Evolutionary conservation across 208 protist species (phyloP).

Genomic region (Blastocrithidia nonstop): DNA sequence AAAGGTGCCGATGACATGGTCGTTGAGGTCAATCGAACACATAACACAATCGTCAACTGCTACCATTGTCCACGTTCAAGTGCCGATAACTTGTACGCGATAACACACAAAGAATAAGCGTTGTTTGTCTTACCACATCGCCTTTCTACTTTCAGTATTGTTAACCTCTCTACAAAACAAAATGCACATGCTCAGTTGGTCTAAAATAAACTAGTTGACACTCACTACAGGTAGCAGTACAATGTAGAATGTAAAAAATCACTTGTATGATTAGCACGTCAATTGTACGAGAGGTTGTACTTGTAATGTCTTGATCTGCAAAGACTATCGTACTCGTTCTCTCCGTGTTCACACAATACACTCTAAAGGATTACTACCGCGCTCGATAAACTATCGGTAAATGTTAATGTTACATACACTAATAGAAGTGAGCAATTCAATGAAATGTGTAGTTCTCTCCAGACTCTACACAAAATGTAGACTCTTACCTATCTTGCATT

Average conservation of each 20-base stretch:
- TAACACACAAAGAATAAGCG: constrained; percentile 62
- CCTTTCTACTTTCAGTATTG: constrained; percentile 48
- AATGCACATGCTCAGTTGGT: constrained; percentile 20
- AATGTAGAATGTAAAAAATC: constrained; percentile 16
- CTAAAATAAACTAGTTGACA: constrained; percentile 14
- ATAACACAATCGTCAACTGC: constrained; percentile 36
- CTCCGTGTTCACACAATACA: too few relatives aligned
- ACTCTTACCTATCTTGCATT: too few relatives aligned
- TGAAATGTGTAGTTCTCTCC: too few relatives aligned
- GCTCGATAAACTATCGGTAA: too few relatives aligned
- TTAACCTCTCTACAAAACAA: constrained; percentile 21
- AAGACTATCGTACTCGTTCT: constrained; percentile 36
- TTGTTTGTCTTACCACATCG: constrained; percentile 58
- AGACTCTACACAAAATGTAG: too few relatives aligned
- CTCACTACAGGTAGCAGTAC: too few relatives aligned
- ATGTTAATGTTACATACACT: too few relatives aligned
- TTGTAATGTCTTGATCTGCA: constrained; percentile 43
- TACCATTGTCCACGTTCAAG: constrained; percentile 54
- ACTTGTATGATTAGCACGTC: constrained; percentile 36
- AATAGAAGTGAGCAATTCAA: too few relatives aligned
- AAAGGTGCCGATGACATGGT: constrained; percentile 63
- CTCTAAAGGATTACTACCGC: too few relatives aligned
- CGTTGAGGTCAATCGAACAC: constrained; percentile 25
- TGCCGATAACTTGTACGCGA: constrained; percentile 42
- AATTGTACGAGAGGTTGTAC: constrained; percentile 46